Evolutionary conservation across 768 basidiomycete species (phyloP).

Genomic region (Chlorophyllum brunneum): DNA sequence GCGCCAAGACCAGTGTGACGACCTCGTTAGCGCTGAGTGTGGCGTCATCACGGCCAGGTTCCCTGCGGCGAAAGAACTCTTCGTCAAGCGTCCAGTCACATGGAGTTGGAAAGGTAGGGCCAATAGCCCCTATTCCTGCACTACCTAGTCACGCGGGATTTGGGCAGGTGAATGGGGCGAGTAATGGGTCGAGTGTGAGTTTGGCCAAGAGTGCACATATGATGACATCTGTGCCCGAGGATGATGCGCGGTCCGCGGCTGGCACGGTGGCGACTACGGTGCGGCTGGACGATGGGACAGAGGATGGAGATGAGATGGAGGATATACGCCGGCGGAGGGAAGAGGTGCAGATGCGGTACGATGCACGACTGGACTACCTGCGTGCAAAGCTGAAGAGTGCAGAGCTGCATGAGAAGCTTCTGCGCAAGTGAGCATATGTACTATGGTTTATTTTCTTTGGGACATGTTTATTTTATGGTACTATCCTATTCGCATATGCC

Average conservation of each 20-base stretch:
- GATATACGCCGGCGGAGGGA: slow-evolving; percentile 67
- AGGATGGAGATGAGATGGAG: slow-evolving; percentile 60
- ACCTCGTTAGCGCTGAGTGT: slow-evolving; percentile 22
- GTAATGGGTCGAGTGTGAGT: slow-evolving; percentile 42
- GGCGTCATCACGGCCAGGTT: slow-evolving; percentile 30
- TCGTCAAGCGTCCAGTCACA: slow-evolving; percentile 57
- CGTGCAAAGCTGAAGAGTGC: slow-evolving; percentile 81
- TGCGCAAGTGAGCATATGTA: slow-evolving; percentile 45
- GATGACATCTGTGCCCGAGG: slow-evolving; percentile 50
- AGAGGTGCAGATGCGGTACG: slow-evolving; percentile 71
- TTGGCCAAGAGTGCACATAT: slow-evolving; percentile 49
- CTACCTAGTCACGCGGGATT: slow-evolving; percentile 25
- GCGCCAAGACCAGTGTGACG: slow-evolving; percentile 30
- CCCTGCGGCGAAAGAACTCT: slow-evolving; percentile 54
- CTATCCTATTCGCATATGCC: slow-evolving; percentile 18
- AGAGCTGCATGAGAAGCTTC: slow-evolving; percentile 76
- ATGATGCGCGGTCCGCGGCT: slow-evolving; percentile 27
- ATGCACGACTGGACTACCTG: slow-evolving; percentile 73
- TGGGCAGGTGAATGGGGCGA: slow-evolving; percentile 31
- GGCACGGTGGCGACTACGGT: slow-evolving; percentile 21
- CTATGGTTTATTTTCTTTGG: slow-evolving; percentile 3
- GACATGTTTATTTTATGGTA: slow-evolving; percentile 12
- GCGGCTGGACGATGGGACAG: slow-evolving; percentile 33
- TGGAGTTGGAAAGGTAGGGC: slow-evolving; percentile 20
- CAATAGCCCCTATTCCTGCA: slow-evolving; percentile 34